Conservation (phyloP, 1,139 yeast species). For the Citeromyces hawaiiensis region DNA sequence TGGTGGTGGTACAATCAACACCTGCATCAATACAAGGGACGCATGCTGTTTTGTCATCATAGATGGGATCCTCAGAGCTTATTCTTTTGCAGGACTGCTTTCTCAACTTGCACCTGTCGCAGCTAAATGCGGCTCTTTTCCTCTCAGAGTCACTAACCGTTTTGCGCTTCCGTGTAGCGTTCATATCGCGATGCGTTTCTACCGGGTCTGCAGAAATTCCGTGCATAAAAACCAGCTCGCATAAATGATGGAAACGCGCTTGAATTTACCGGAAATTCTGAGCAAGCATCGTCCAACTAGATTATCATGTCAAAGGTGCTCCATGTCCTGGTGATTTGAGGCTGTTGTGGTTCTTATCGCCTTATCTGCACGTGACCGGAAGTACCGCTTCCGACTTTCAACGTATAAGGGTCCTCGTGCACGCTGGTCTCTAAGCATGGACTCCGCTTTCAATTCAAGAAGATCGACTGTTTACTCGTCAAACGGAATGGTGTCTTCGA, state of each 20-base stretch:
- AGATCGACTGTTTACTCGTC: conserved; percentile 69
- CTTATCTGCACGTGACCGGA: neutral
- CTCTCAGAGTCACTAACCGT: conserved; percentile 8
- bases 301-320: too few relatives aligned
- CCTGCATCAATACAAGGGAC: conserved; percentile 21
- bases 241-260: too few relatives aligned
- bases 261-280: too few relatives aligned
- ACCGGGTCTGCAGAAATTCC: neutral
- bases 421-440: conserved; percentile 4
- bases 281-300: too few relatives aligned
- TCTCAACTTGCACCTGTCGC: conserved; percentile 29
- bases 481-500: conserved; percentile 61
- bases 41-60: conserved; percentile 24
- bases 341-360: too few relatives aligned
- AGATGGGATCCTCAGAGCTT: conserved; percentile 14
- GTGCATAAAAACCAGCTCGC: neutral
- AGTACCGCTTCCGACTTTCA: neutral
- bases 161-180: neutral
- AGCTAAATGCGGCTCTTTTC: conserved; percentile 24
- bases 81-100: conserved; percentile 28
- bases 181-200: neutral
- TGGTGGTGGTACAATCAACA: conserved; percentile 23
- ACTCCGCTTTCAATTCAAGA: conserved; percentile 33
- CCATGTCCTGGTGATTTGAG: too few relatives aligned
- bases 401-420: neutral